Percentiles rank a stretch among this genome's conserved stretches.
Conservation (phyloP, 176 grass and related monocot species). For the Musa schizocarpa region DNA sequence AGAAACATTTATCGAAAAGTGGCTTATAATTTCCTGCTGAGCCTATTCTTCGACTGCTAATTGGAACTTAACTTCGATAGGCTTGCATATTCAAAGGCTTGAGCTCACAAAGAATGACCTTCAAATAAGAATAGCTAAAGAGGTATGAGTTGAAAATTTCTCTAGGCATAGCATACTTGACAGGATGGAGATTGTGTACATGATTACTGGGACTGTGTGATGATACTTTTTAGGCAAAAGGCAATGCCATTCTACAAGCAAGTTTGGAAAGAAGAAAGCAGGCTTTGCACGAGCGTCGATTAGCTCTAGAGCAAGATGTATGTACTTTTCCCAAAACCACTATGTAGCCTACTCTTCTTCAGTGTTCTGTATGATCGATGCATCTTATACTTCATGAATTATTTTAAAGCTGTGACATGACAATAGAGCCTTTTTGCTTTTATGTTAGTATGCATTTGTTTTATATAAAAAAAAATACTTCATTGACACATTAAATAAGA, state of each 20-base stretch:
- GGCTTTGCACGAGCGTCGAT: slow-evolving; percentile 83
- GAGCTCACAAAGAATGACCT: slow-evolving; percentile 91
- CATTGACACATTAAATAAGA: too few relatives aligned
- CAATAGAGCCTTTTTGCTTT: not conserved
- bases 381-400: not conserved
- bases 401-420: not conserved
- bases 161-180: slow-evolving; percentile 6
- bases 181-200: not conserved
- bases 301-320: slow-evolving; percentile 98
- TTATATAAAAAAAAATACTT: too few relatives aligned
- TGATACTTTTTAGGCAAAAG: slow-evolving; percentile 70
- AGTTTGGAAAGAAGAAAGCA: slow-evolving; percentile 99
- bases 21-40: not conserved
- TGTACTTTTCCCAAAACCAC: slow-evolving; percentile 20
- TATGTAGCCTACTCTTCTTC: not conserved
- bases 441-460: too few relatives aligned
- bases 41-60: not conserved
- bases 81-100: slow-evolving; percentile 98
- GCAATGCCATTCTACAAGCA: slow-evolving; percentile 94
- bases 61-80: slow-evolving; percentile 32
- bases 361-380: not conserved
- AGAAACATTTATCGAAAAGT: not conserved
- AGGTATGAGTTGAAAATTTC: slow-evolving; percentile 44
- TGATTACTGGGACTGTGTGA: not conserved
- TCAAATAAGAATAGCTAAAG: slow-evolving; percentile 86